phyloP scores from a whole-genome alignment of 1,139 yeast species.

The Geotrichum histeridarum region DNA sequence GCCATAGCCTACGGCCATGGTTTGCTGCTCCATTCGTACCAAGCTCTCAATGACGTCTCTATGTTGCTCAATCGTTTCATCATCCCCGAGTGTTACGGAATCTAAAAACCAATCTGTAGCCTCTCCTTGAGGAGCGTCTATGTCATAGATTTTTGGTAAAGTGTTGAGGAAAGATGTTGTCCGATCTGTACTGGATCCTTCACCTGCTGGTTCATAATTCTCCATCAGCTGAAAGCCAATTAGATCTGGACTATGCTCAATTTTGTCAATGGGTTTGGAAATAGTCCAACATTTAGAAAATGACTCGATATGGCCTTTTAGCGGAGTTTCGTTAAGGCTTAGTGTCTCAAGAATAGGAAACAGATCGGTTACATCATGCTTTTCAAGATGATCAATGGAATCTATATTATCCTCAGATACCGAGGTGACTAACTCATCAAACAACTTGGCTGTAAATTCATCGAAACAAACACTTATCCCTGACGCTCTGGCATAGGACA shows the following conservation, averaged over 20 bases:
- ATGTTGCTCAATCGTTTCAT: slow-evolving; percentile 9
- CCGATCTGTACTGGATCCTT: neutral
- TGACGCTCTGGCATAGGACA: neutral
- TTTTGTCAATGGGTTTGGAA: neutral
- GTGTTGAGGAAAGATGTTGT: neutral
- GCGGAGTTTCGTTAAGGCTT: neutral
- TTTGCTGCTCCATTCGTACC: neutral
- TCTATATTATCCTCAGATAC: neutral
- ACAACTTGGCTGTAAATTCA: neutral
- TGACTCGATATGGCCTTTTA: neutral
- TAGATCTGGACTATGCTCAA: neutral
- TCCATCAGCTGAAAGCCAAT: slow-evolving; percentile 2
- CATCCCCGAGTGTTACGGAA: neutral
- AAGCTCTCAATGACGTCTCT: neutral
- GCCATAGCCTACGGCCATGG: neutral
- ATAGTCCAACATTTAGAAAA: neutral
- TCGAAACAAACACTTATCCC: neutral
- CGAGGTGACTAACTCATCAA: neutral
- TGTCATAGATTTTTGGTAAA: neutral
- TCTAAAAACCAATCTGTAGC: neutral
- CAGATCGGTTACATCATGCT: neutral
- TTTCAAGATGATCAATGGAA: neutral
- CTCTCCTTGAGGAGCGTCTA: neutral
- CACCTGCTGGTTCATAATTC: neutral
- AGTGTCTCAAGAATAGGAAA: neutral